Evolutionary conservation across 2,329 filamentous ascomycete genomes (phyloP).

Genomic region (Orbilia javanica): DNA sequence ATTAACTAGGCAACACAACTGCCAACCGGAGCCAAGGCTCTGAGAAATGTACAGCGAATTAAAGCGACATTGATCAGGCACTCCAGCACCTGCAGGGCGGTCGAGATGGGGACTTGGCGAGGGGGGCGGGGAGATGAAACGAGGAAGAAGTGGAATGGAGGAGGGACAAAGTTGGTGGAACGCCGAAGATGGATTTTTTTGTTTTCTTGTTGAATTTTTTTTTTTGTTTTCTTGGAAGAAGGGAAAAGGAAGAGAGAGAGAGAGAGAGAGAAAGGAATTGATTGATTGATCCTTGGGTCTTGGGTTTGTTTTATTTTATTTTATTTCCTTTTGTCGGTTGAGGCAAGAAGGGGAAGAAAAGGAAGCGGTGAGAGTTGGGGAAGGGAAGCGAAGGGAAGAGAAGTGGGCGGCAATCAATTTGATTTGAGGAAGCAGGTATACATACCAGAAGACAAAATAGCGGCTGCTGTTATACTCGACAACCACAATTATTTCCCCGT

Average conservation of each 20-base stretch:
- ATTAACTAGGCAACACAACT: slow-evolving; percentile 50
- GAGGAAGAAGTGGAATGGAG: slow-evolving; percentile 41
- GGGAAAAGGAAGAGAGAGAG: slow-evolving; percentile 22
- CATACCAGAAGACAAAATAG: slow-evolving; percentile 32
- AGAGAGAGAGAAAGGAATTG: slow-evolving; percentile 28
- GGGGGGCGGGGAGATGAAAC: slow-evolving; percentile 41
- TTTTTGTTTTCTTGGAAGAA: slow-evolving; percentile 31
- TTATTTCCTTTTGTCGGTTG: not conserved
- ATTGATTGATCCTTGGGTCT: slow-evolving; percentile 23
- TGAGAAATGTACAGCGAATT: slow-evolving; percentile 54
- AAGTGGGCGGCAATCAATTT: slow-evolving; percentile 31
- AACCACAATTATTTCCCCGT: slow-evolving; percentile 7
- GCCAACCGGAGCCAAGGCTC: slow-evolving; percentile 55
- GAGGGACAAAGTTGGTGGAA: slow-evolving; percentile 55
- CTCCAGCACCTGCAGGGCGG: slow-evolving; percentile 38
- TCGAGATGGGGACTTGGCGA: slow-evolving; percentile 58
- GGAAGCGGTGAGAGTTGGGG: not conserved
- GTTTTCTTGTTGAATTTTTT: no score
- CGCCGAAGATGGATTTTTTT: slow-evolving; percentile 29
- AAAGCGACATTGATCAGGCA: slow-evolving; percentile 51
- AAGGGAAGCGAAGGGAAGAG: slow-evolving; percentile 2
- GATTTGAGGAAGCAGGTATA: slow-evolving; percentile 20
- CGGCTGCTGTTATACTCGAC: not conserved
- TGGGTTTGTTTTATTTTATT: slow-evolving; percentile 1
- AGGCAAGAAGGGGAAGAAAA: not conserved